Base-by-base conservation (phyloP, 1,284 basidiomycete species). In the Ganoderma multipileum region DNA sequence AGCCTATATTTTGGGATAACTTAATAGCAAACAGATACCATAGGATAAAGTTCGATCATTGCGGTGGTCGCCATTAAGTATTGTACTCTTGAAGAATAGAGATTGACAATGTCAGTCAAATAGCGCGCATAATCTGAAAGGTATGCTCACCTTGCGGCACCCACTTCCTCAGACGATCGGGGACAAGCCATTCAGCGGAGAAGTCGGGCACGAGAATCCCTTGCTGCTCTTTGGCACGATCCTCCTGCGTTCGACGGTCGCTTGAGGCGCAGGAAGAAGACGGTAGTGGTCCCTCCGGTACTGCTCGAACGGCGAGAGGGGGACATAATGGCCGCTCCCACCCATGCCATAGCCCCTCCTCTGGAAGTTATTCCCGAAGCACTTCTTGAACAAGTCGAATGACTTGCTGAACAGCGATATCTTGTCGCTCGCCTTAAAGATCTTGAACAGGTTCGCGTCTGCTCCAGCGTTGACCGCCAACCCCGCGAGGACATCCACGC, bases 371-470 rank as follows among this genome's bases (percentile, higher is more conserved):
- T n/a, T 38, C 16, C 55, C 55, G 33, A 57, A 16, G 55, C 69
- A 33, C 33, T 69, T 72, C 65, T 54, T 36, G 44, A 26, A 63
- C 23, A 63, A 33, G 47, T 63, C 61, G 7, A 41, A 52, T 3
- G 28, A 33, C 39, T 30, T 50, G 33, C 26, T 12, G 47, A 33
- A 63, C 30, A 63, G 30, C 18, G 47, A 11, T 11, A 50, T 8
- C 18, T 11, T 54, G 30, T 23, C 36, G 47, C n/a, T 23, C 2
- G n/a, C 30, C 6, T 6, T 38, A 36, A 54, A 39, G 20, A 54
- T 18, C 30, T 20, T 28, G 28, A 62, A n/a, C 14, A 67, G 8
- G 36, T 59, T 36, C 41, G 55, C 42, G 14, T 60, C 47, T 12
- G 62, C 66, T 18, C 44, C 57, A 1, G 36, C 54, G 55, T 63